These are phyloP conservation scores for Amanita polypyramis DNA, from an alignment of 768 basidiomycete species.

Conservation along the genomic window DNA sequence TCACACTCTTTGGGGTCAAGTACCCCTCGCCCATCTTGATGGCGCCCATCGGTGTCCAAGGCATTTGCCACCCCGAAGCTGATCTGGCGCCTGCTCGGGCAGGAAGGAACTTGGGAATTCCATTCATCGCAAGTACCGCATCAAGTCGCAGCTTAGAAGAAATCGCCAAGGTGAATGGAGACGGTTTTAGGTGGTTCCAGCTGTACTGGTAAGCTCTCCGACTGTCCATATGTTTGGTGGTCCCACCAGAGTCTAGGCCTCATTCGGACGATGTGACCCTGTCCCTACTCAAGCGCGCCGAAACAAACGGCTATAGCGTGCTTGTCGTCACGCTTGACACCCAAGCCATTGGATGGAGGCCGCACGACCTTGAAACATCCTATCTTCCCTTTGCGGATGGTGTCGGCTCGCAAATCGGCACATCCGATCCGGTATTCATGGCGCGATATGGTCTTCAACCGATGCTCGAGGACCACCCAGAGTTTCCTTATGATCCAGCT, in stretches of 20 bases:
- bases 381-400: conserved; percentile 64
- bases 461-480: conserved; percentile 24
- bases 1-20: conserved; percentile 59
- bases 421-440: conserved; percentile 77
- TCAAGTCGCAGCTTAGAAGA: conserved; percentile 64
- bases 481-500: conserved; percentile 51
- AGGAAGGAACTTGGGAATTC: conserved; percentile 48
- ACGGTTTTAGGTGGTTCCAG: conserved; percentile 69
- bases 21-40: conserved; percentile 53
- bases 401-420: conserved; percentile 54
- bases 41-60: conserved; percentile 74
- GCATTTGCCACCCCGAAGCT: conserved; percentile 57
- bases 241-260: conserved; percentile 35
- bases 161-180: conserved; percentile 63
- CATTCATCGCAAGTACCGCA: conserved; percentile 71
- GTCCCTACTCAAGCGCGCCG: conserved; percentile 57
- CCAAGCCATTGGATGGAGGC: conserved; percentile 64
- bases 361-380: conserved; percentile 54
- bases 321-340: conserved; percentile 79
- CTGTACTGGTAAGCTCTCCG: conserved; percentile 52
- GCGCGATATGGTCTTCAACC: conserved; percentile 36
- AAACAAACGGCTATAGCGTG: conserved; percentile 52
- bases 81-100: conserved; percentile 66
- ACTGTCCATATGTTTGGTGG: conserved; percentile 13
- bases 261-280: conserved; percentile 44